A percentile compares a stretch with the other conserved stretches of the same genome.
These are phyloP conservation scores for Astraeus odoratus DNA, from an alignment of 768 basidiomycete species.

Conservation along the genomic window DNA sequence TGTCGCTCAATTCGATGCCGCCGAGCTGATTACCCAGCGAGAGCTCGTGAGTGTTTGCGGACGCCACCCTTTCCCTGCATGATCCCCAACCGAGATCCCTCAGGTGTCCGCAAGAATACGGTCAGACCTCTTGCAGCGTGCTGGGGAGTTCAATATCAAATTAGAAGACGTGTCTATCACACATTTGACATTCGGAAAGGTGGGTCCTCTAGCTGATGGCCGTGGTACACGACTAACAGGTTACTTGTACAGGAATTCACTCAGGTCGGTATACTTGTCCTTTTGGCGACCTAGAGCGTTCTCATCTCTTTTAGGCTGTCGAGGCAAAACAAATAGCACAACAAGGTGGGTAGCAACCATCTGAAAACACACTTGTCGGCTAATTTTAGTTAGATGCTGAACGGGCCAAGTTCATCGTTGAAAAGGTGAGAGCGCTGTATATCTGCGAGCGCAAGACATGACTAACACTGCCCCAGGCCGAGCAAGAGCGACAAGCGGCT, in stretches of 20 bases:
- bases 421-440: conserved; percentile 60
- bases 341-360: conserved; percentile 57
- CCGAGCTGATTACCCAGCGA: conserved; percentile 93
- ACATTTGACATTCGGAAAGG: conserved; percentile 84
- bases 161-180: conserved; percentile 98
- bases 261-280: conserved; percentile 33
- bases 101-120: conserved; percentile 90
- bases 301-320: conserved; percentile 54
- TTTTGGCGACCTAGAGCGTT: background rate
- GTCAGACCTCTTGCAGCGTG: conserved; percentile 85
- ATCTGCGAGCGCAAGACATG: conserved; percentile 6
- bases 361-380: background rate
- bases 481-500: conserved; percentile 97
- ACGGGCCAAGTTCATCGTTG: conserved; percentile 97
- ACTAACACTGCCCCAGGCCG: conserved; percentile 55
- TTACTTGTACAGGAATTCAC: conserved; percentile 68
- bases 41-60: conserved; percentile 67
- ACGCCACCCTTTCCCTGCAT: background rate
- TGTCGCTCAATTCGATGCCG: conserved; percentile 97
- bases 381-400: conserved; percentile 68
- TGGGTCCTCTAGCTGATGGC: conserved; percentile 21
- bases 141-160: conserved; percentile 92
- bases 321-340: conserved; percentile 99
- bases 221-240: conserved; percentile 4
- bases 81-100: background rate